Evolutionary conservation across 345 rosid genomes (phyloP).

Genomic region (Moricandia arvensis): DNA sequence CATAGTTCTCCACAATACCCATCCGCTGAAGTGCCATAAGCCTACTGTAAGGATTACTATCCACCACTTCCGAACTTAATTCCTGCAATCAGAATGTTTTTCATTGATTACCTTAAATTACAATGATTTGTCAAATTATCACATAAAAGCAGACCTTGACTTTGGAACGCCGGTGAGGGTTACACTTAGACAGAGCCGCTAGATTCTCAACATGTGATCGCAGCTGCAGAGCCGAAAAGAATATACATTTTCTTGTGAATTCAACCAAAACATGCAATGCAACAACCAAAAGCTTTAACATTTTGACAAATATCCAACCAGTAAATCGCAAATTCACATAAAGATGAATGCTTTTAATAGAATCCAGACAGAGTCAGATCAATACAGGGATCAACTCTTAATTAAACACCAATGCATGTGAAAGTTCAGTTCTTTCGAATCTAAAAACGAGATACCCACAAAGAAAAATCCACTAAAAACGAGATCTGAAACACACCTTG

Average conservation of each 20-base stretch:
- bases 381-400: not conserved
- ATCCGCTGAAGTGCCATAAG: slow-evolving; percentile 99
- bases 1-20: slow-evolving; percentile 92
- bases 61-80: slow-evolving; percentile 93
- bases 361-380: slow-evolving; percentile 2
- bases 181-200: slow-evolving; percentile 48
- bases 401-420: slow-evolving; percentile 15
- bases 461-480: not conserved
- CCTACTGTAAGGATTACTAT: slow-evolving; percentile 96
- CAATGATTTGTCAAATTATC: not conserved
- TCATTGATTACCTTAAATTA: not conserved
- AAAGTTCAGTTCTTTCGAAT: not conserved
- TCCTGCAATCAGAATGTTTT: slow-evolving; percentile 50
- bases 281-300: not conserved
- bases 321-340: not conserved
- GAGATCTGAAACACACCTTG: slow-evolving; percentile 43
- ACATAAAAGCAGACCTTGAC: slow-evolving; percentile 55
- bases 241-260: not conserved
- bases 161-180: slow-evolving; percentile 63
- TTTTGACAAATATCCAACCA: not conserved
- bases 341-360: slow-evolving; percentile 2
- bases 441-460: slow-evolving; percentile 1
- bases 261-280: not conserved
- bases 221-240: slow-evolving; percentile 42
- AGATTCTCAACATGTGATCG: slow-evolving; percentile 56